phyloP scores from a whole-genome alignment of 2,329 filamentous ascomycete species.

The Botrytis cinerea region DNA sequence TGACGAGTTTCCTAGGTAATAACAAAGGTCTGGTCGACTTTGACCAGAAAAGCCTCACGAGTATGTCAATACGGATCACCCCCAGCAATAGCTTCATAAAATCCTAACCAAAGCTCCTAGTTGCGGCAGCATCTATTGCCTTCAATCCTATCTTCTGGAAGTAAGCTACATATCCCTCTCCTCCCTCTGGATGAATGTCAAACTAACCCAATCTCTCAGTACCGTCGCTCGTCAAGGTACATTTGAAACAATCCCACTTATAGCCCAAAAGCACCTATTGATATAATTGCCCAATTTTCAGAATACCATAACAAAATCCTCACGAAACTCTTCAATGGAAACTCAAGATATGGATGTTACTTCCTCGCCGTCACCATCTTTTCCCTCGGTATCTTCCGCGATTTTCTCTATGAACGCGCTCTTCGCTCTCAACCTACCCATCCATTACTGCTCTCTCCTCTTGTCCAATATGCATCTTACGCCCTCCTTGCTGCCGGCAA shows the following conservation, averaged over 20 bases:
- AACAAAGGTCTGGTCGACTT: conserved; percentile 56
- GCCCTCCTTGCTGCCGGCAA: conserved; percentile 76
- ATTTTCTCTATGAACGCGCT: conserved; percentile 83
- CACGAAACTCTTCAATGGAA: conserved; percentile 82
- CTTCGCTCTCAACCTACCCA: conserved; percentile 75
- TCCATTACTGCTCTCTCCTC: conserved; percentile 65
- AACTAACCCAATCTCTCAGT: conserved; percentile 49
- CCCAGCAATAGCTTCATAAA: conserved; percentile 31
- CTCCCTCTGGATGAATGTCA: background rate
- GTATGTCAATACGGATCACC: conserved; percentile 50
- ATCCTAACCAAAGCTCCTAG: conserved; percentile 49
- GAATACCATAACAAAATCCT: conserved; percentile 92
- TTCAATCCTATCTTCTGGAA: conserved; percentile 99
- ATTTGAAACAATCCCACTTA: conserved; percentile 30
- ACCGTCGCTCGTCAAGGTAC: conserved; percentile 81
- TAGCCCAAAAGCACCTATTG: conserved; percentile 26
- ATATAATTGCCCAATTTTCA: conserved; percentile 43
- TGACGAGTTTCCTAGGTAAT: conserved; percentile 36
- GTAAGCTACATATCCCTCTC: conserved; percentile 56
- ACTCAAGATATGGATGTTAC: conserved; percentile 81
- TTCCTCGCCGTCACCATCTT: conserved; percentile 87
- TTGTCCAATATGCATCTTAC: conserved; percentile 65
- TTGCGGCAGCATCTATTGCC: conserved; percentile 76
- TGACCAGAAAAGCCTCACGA: conserved; percentile 63
- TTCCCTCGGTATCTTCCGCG: conserved; percentile 83